Conservation (phyloP, 768 basidiomycete genomes). For the Boletus tylopilopsis region DNA sequence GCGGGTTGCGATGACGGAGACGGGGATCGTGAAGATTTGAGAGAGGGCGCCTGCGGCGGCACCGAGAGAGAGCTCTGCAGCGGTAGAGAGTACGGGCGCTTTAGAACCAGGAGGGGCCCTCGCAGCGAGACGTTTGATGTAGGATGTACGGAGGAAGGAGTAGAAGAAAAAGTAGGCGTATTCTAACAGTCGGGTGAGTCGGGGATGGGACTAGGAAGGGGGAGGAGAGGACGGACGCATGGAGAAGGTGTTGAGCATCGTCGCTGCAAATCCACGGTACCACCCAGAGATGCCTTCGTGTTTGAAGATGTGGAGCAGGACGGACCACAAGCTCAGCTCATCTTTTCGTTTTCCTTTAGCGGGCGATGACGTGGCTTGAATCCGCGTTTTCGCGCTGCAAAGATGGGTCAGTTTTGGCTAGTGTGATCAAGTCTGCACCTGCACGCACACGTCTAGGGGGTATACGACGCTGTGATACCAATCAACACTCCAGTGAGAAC, state of each 20-base stretch:
- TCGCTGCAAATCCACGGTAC: constrained; percentile 92
- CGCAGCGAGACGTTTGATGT: constrained; percentile 65
- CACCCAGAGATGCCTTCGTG: constrained; percentile 80
- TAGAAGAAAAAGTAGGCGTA: constrained; percentile 99
- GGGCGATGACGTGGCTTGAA: constrained; percentile 72
- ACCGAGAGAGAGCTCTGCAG: constrained; percentile 81
- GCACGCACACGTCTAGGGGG: constrained; percentile 59
- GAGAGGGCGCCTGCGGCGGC: constrained; percentile 92
- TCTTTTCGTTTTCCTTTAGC: constrained; percentile 51
- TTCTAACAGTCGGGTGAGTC: constrained; percentile 50
- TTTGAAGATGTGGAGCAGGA: constrained; percentile 68
- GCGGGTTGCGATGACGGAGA: constrained; percentile 94
- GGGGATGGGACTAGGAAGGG: neutral
- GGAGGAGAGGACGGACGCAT: constrained; percentile 55
- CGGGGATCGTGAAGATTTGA: constrained; percentile 98
- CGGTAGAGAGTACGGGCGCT: constrained; percentile 62
- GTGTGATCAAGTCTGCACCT: neutral
- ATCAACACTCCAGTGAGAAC: no score
- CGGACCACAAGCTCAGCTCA: constrained; percentile 52
- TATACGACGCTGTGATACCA: constrained; percentile 71
- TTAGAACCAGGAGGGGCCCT: constrained; percentile 60
- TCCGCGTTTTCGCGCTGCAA: constrained; percentile 85
- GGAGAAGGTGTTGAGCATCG: constrained; percentile 98
- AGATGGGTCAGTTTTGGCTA: constrained; percentile 3
- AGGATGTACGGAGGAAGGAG: constrained; percentile 80